Base-by-base conservation (phyloP, 768 basidiomycete genomes). In the Tylopilus intermedius region DNA sequence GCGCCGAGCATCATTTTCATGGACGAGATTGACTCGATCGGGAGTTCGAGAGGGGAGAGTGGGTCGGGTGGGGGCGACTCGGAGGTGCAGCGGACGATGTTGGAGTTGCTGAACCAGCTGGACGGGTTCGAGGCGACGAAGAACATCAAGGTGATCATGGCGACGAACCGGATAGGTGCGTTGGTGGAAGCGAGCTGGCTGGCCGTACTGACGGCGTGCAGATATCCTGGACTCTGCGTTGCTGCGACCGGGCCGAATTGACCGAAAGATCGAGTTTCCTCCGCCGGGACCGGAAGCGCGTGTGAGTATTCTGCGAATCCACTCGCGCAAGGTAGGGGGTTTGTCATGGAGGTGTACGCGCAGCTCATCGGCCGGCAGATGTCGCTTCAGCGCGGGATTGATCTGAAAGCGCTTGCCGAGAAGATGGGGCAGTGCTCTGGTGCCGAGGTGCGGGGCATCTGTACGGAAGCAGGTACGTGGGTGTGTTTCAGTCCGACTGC, bases 381-480 rank as follows among this genome's bases (percentile, higher is more conserved):
- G 95, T 97, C 93, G 1, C 76, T 98, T 29, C 95, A 98, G 73
- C 82, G 95, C 53, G 94, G 94, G 2, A 99, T 99, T 71, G 94
- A 99, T 73, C 79, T 97, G n/a, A 88, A 92, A 14, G 85, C 87
- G 2, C 77, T 99, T 2, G 95, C 95, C 0, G 95, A 98, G 70
- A 98, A 99, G 79, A 99, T 98, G 95, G 95, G 95, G 0, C 92
- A 96, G 65, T 97, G 95, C 67, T 95, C 92, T 2, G 95, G 95
- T 59, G 95, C 95, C 2, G 95, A 99, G 69, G 95, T 97, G 14
- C 81, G 95, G 14, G 95, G 94, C 72, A 96, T 96, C 60, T 95
- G 93, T 67, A 95, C 94, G 0, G 93, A 95, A 75, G 94, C 93
- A n/a, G 90, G 90, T 84, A 51, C 54, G 83, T 54, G 21, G 10